Evolutionary conservation across 345 rosid genomes (phyloP), one percentile per base, ranked within the genome.

Genomic region (Limnanthes douglasii): DNA sequence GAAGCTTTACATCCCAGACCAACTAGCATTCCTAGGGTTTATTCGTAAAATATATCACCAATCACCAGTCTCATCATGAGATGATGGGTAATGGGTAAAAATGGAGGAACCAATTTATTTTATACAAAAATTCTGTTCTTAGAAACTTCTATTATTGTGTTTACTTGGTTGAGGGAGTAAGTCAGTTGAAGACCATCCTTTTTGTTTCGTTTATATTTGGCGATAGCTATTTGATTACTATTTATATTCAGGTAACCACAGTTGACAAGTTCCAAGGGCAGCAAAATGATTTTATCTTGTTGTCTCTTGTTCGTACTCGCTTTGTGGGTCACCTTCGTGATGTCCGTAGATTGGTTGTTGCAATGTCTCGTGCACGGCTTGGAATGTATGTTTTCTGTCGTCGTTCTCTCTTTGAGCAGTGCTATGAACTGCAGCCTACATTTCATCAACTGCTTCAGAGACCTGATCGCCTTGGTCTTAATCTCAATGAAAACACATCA

Each of bases 241-340:
- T 27, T 17, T 47, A 34, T 49, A 3, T 54, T 28, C 73, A 90
- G 98, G 81, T 90, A 34, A 57, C 98, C 2, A 90, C 98, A 1
- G 98, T 90, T 42, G 98, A 90, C 57, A 90, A 90, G 65, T 90
- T 90, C 68, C 98, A 90, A 70, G 98, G 98, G 23, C 98, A 90
- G 53, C 98, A 90, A 47, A 90, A 90, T 53, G 95, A 90, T 52
- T 70, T 90, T 37, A 75, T 84, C 16, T 72, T 90, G 72, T 69
- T 90, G 17, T 90, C 98, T 50, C 95, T 90, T 28, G 94, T 90
- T 34, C 92, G 94, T 5, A 74, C 92, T 34, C 95, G 94, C 42
- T 90, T 79, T 55, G 98, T 90, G 14, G 98, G 98, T 46, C 98
- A 84, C 66, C 75, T 90, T 43, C 95, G 95, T 45, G 98, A 84